A percentile compares a stretch with the other conserved stretches of the same genome.
phyloP scores from a whole-genome alignment of 108 stramenopile genomes.

The Stephanodiscus minutulus region DNA sequence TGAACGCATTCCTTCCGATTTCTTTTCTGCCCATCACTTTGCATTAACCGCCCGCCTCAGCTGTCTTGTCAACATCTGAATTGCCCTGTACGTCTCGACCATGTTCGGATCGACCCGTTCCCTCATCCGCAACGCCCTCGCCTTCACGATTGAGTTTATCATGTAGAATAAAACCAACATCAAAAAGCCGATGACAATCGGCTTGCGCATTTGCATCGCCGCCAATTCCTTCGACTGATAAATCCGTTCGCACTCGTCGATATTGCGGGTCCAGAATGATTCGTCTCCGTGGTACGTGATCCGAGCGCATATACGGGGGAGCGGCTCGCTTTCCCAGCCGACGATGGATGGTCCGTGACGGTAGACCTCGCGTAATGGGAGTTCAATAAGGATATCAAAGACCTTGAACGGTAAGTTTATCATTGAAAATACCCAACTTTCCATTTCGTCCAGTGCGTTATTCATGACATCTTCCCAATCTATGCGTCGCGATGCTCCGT shows the following conservation, averaged over 20 bases:
- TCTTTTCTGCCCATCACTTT: not conserved
- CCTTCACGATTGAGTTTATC: slow-evolving; percentile 37
- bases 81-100: slow-evolving; percentile 63
- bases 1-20: too few relatives aligned
- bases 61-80: slow-evolving; percentile 51
- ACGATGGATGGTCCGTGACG: slow-evolving; percentile 55
- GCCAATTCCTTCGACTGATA: slow-evolving; percentile 60
- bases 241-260: slow-evolving; percentile 59
- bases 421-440: slow-evolving; percentile 1
- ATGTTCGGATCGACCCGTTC: slow-evolving; percentile 53
- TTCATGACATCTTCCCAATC: slow-evolving; percentile 22
- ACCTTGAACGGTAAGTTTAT: slow-evolving; percentile 26
- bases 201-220: slow-evolving; percentile 50
- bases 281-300: slow-evolving; percentile 61
- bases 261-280: slow-evolving; percentile 62
- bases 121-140: slow-evolving; percentile 23
- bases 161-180: slow-evolving; percentile 26
- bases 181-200: slow-evolving; percentile 37
- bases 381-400: slow-evolving; percentile 34
- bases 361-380: slow-evolving; percentile 63
- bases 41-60: slow-evolving; percentile 27
- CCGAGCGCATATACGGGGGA: slow-evolving; percentile 55
- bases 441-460: not conserved
- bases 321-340: slow-evolving; percentile 66
- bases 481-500: slow-evolving; percentile 6